These are phyloP conservation scores for Oehlia diaphana DNA, from an alignment of 192 early-diverging fungal genomes.

Conservation along the genomic window DNA sequence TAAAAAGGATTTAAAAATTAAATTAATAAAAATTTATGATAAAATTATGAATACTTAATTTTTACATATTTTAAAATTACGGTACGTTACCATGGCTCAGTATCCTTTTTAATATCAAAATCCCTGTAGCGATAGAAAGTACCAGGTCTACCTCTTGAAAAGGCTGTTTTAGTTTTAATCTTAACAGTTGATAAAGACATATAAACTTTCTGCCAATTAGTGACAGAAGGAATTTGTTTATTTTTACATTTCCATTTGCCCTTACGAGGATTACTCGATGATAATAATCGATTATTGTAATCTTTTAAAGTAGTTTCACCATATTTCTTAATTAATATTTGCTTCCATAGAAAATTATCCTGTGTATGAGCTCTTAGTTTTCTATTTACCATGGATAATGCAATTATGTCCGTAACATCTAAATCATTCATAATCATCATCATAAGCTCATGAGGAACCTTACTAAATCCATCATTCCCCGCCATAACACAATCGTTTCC, in stretches of 20 bases:
- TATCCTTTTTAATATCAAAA: slow-evolving; percentile 3
- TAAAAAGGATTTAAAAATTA: too few relatives aligned
- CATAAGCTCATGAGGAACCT: slow-evolving; percentile 18
- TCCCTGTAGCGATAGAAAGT: not conserved
- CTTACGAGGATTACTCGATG: not conserved
- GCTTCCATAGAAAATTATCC: slow-evolving; percentile 12
- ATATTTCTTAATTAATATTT: slow-evolving; percentile 1
- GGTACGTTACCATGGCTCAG: not conserved
- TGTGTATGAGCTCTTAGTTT: slow-evolving; percentile 3
- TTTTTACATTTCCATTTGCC: not conserved
- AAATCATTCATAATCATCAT: slow-evolving; percentile 13
- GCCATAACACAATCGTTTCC: not conserved
- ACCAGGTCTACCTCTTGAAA: slow-evolving; percentile 1
- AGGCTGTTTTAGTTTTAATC: not conserved
- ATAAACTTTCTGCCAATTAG: not conserved
- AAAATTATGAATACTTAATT: not conserved
- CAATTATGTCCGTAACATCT: not conserved
- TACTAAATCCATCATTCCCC: slow-evolving; percentile 5
- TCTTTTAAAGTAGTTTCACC: not conserved
- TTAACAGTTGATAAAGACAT: slow-evolving; percentile 8
- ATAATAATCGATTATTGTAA: not conserved
- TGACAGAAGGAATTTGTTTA: not conserved
- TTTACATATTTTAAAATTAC: too few relatives aligned
- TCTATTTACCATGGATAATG: slow-evolving; percentile 16
- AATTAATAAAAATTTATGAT: not conserved